These are phyloP conservation scores for Leishmania tropica DNA, from an alignment of 208 protist species.

Conservation along the genomic window DNA sequence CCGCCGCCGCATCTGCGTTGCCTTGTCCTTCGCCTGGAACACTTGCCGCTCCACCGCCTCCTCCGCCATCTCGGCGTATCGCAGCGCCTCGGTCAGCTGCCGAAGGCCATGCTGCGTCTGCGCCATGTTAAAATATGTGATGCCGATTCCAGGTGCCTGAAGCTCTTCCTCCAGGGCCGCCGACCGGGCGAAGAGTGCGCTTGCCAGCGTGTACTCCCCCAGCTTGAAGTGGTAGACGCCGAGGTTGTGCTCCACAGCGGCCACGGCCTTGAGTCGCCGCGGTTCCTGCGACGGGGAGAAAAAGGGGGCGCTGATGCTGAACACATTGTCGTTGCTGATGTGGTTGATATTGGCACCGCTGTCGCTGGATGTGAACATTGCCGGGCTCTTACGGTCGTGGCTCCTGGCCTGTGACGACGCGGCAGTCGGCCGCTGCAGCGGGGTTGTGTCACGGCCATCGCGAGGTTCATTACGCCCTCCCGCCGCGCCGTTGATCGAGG, in stretches of 20 bases:
- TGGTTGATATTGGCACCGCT: constrained; percentile 4
- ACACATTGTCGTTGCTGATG: constrained; percentile 7
- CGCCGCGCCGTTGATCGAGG: not conserved
- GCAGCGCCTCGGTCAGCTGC: constrained; percentile 38
- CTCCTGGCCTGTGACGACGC: not conserved
- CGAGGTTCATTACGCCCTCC: not conserved
- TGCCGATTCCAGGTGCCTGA: constrained; percentile 56
- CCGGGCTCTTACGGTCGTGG: not conserved
- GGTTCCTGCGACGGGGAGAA: constrained; percentile 53
- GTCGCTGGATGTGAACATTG: not conserved
- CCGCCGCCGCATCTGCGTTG: constrained; percentile 28
- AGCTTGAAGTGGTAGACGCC: constrained; percentile 87
- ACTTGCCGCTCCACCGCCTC: constrained; percentile 63
- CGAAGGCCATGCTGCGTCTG: constrained; percentile 56
- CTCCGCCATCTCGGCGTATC: constrained; percentile 45
- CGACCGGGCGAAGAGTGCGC: constrained; percentile 42
- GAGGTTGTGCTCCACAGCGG: constrained; percentile 75
- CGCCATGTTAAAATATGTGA: constrained; percentile 85
- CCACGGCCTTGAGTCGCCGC: constrained; percentile 40
- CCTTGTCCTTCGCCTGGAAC: constrained; percentile 26
- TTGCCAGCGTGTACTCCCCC: constrained; percentile 67
- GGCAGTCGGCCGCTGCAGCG: not conserved
- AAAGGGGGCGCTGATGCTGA: constrained; percentile 54
- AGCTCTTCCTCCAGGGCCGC: constrained; percentile 64
- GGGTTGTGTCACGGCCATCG: not conserved